A percentile compares a stretch with the other conserved stretches of the same genome.
phyloP scores from a whole-genome alignment of 2,329 filamentous ascomycete genomes.

The Monosporascus cannonballus region DNA sequence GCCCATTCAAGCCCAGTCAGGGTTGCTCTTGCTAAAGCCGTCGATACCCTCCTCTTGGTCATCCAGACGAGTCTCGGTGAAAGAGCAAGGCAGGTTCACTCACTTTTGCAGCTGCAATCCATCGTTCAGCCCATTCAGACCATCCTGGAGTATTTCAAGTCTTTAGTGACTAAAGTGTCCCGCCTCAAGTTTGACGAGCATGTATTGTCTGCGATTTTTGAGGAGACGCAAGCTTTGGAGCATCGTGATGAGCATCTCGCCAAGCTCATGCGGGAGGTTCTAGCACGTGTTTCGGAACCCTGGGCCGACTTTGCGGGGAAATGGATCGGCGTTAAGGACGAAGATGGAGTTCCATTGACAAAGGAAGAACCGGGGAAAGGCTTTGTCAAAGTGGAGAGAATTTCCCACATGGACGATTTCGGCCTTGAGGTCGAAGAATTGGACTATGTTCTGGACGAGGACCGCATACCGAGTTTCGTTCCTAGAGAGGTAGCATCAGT shows the following conservation, averaged over 20 bases:
- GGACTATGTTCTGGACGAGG: slow-evolving; percentile 57
- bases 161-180: slow-evolving; percentile 42
- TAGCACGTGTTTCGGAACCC: slow-evolving; percentile 56
- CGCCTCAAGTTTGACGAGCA: slow-evolving; percentile 48
- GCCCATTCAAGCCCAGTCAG: slow-evolving; percentile 38
- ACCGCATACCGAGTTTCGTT: slow-evolving; percentile 67
- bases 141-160: slow-evolving; percentile 46
- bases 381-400: slow-evolving; percentile 55
- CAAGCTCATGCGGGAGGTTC: slow-evolving; percentile 59
- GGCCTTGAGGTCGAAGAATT: slow-evolving; percentile 50
- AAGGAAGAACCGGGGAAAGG: slow-evolving; percentile 45
- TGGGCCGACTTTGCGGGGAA: slow-evolving; percentile 64
- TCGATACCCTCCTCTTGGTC: slow-evolving; percentile 41
- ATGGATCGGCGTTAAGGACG: slow-evolving; percentile 66
- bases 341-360: slow-evolving; percentile 48
- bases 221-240: slow-evolving; percentile 57
- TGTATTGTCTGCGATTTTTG: slow-evolving; percentile 55
- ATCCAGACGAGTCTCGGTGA: slow-evolving; percentile 44
- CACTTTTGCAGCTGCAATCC: slow-evolving; percentile 47
- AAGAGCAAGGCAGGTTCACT: slow-evolving; percentile 34
- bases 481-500: slow-evolving; percentile 60
- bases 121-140: slow-evolving; percentile 39
- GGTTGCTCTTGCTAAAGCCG: slow-evolving; percentile 46
- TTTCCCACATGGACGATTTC: slow-evolving; percentile 51
- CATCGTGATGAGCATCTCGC: slow-evolving; percentile 56